These are phyloP conservation scores for Plasmodium adleri DNA, from an alignment of 169 alveolate species.

Conservation along the genomic window DNA sequence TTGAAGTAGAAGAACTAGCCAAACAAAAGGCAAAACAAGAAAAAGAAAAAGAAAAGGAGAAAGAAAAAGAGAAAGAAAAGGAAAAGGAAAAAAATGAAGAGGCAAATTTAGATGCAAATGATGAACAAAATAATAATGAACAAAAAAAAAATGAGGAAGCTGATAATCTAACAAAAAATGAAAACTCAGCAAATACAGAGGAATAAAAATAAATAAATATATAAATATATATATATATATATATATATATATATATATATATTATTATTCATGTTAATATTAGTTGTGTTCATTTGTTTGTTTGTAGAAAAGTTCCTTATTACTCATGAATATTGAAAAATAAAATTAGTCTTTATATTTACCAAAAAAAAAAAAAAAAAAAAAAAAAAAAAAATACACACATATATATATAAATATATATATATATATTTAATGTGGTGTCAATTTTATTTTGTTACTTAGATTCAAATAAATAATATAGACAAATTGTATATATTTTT, in stretches of 20 bases:
- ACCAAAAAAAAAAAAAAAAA: no score
- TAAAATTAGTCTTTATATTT: no score
- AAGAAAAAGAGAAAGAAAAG: conserved; percentile 71
- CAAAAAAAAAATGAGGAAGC: conserved; percentile 26
- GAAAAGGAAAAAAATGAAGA: conserved; percentile 26
- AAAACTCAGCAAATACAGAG: conserved; percentile 14
- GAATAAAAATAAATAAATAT: background rate
- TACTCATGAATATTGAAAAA: no score
- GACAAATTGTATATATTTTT: background rate
- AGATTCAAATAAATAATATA: no score
- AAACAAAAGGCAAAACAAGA: conserved; percentile 60
- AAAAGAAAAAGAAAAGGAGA: conserved; percentile 59
- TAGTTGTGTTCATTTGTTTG: background rate
- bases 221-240: background rate
- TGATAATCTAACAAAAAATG: conserved; percentile 45
- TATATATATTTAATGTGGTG: no score
- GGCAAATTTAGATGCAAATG: background rate
- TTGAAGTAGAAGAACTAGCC: conserved; percentile 75
- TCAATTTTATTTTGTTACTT: no score
- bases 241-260: conserved; percentile 8
- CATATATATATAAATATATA: no score
- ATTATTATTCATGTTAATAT: background rate
- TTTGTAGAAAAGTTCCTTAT: no score
- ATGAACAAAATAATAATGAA: conserved; percentile 24
- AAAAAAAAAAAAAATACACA: no score